Conservation (phyloP, 176 grass and related monocot genomes). For the Juncus inflexus region DNA sequence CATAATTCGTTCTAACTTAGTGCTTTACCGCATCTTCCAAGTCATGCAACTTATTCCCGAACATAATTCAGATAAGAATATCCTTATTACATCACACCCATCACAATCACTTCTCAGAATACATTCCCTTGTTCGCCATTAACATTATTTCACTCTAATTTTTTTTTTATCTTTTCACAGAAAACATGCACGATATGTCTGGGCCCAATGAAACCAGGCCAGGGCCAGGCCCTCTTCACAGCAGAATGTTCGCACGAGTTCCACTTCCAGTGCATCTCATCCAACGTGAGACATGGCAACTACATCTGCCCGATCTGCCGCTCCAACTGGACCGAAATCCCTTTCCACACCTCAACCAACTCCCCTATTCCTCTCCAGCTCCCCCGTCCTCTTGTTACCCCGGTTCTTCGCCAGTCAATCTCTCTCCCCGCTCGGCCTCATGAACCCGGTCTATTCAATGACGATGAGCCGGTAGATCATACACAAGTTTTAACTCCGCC, state of each 20-base stretch:
- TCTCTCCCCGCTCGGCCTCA: constrained; percentile 36
- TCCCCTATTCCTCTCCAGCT: constrained; percentile 38
- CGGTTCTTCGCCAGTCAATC: constrained; percentile 41
- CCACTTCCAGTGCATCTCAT: constrained; percentile 90
- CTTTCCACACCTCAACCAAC: constrained; percentile 38
- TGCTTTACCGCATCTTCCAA: not conserved
- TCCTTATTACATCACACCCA: not conserved
- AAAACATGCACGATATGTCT: constrained; percentile 88
- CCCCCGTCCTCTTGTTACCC: constrained; percentile 32
- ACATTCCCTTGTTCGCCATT: constrained; percentile 19
- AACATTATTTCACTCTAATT: constrained; percentile 17
- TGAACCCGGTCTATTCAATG: constrained; percentile 67
- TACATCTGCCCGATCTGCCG: constrained; percentile 84
- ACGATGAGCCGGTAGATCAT: constrained; percentile 65
- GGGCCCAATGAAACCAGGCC: constrained; percentile 69
- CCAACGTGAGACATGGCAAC: constrained; percentile 89
- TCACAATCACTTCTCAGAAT: not conserved
- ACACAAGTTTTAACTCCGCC: constrained; percentile 11
- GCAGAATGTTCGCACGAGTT: constrained; percentile 95
- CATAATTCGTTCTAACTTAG: not conserved
- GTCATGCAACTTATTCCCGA: not conserved
- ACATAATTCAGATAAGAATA: constrained; percentile 12
- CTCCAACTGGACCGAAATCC: constrained; percentile 88
- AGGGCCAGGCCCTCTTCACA: constrained; percentile 82
- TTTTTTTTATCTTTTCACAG: constrained; percentile 41